Conservation (phyloP, 2,329 filamentous ascomycete genomes). For the Hirsutella minnesotensis region DNA sequence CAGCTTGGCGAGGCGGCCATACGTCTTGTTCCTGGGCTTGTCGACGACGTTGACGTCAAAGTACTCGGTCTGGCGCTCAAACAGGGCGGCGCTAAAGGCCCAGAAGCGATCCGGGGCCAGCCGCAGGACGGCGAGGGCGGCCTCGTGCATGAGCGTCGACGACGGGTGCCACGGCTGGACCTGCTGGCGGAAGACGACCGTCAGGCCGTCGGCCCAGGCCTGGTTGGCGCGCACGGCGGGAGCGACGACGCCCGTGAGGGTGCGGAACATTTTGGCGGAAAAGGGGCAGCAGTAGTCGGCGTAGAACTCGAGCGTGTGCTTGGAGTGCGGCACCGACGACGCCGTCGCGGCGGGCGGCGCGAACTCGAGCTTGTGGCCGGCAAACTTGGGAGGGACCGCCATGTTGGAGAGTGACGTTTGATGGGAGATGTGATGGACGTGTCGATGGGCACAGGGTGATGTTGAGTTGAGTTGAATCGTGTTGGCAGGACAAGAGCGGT, state of each 20-base stretch:
- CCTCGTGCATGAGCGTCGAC: conserved; percentile 71
- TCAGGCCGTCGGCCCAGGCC: conserved; percentile 40
- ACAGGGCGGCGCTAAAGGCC: conserved; percentile 60
- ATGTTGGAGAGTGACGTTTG: conserved; percentile 28
- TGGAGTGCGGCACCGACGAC: conserved; percentile 25
- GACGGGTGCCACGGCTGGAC: conserved; percentile 93
- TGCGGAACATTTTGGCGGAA: conserved; percentile 61
- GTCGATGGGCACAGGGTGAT: background rate
- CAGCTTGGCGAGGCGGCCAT: conserved; percentile 65
- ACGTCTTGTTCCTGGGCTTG: conserved; percentile 76
- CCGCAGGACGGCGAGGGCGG: conserved; percentile 66
- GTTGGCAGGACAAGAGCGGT: no score
- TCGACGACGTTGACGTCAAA: conserved; percentile 79
- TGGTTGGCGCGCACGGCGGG: conserved; percentile 54
- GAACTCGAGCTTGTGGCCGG: conserved; percentile 54
- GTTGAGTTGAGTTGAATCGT: background rate
- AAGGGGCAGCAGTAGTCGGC: conserved; percentile 86
- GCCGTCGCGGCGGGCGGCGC: conserved; percentile 20
- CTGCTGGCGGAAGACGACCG: conserved; percentile 80
- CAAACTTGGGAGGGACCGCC: conserved; percentile 69
- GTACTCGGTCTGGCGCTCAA: conserved; percentile 57
- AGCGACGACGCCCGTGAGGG: conserved; percentile 54
- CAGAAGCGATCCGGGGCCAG: conserved; percentile 65
- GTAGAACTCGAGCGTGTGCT: conserved; percentile 54
- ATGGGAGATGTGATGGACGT: background rate